Conservation (phyloP, 1,284 basidiomycete species). For the Boletus calvinii region DNA sequence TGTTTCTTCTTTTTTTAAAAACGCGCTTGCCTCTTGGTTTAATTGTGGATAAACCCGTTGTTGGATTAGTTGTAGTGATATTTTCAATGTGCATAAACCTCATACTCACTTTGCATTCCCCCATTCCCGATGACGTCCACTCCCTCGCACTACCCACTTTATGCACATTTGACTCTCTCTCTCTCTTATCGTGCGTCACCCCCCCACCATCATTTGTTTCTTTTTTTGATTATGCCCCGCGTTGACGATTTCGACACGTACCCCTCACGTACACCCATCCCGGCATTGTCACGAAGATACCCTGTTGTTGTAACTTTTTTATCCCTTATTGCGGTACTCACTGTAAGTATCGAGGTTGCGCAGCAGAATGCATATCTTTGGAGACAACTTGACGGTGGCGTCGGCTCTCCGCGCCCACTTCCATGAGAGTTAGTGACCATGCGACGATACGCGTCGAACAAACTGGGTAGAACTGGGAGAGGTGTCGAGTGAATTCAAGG, state of each 20-base stretch:
- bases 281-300: slow-evolving; percentile 36
- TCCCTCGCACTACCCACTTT: neutral
- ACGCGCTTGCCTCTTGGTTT: slow-evolving; percentile 27
- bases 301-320: slow-evolving; percentile 35
- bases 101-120: slow-evolving; percentile 25
- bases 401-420: too few species aligned
- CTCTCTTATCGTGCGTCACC: slow-evolving; percentile 27
- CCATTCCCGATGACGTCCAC: slow-evolving; percentile 11
- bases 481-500: neutral
- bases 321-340: slow-evolving; percentile 25
- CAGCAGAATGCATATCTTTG: slow-evolving; percentile 39
- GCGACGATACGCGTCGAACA: neutral
- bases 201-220: slow-evolving; percentile 1
- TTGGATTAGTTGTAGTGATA: slow-evolving; percentile 38
- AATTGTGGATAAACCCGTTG: slow-evolving; percentile 37
- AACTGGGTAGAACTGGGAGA: neutral
- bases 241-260: slow-evolving; percentile 35
- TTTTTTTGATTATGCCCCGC: slow-evolving; percentile 24
- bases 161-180: slow-evolving; percentile 10
- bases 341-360: slow-evolving; percentile 34
- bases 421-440: too few species aligned
- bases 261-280: slow-evolving; percentile 11
- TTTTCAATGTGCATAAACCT: slow-evolving; percentile 30
- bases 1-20: slow-evolving; percentile 2
- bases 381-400: slow-evolving; percentile 10